phyloP scores from a whole-genome alignment of 371 early-diverging fungal species.

The Saksenaea vasiformis region DNA sequence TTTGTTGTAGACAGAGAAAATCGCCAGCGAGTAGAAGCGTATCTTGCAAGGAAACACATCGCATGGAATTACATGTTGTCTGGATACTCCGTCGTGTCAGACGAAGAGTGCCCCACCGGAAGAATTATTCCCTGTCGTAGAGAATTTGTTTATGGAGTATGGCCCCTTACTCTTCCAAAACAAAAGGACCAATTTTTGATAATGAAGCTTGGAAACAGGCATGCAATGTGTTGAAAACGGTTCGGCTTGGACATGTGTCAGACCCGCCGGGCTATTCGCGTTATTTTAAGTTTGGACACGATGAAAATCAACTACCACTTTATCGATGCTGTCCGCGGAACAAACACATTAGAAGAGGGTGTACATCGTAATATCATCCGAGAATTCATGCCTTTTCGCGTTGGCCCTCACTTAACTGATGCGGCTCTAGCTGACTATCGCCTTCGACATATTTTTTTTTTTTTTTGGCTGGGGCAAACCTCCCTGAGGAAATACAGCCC shows the following conservation, averaged over 20 bases:
- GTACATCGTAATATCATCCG: neutral
- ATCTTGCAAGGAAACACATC: neutral
- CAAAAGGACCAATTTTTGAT: neutral
- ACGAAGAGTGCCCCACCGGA: neutral
- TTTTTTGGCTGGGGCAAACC: neutral
- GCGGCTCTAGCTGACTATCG: neutral
- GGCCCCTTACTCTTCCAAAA: neutral
- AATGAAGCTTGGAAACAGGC: neutral
- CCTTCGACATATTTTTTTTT: neutral
- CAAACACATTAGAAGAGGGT: neutral
- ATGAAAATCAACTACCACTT: neutral
- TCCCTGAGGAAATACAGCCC: neutral
- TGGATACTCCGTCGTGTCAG: neutral
- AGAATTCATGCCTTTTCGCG: neutral
- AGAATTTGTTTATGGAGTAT: neutral
- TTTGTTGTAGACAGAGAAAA: neutral
- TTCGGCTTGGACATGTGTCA: neutral
- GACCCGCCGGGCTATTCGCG: neutral
- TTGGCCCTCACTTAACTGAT: neutral
- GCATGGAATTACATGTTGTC: neutral
- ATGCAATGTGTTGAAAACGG: neutral
- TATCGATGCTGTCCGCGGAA: neutral
- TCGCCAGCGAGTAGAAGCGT: neutral
- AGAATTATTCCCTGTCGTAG: neutral
- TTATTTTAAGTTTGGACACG: neutral